phyloP scores from a whole-genome alignment of 257 asterid species.

The Ajuga chamaepitys region DNA sequence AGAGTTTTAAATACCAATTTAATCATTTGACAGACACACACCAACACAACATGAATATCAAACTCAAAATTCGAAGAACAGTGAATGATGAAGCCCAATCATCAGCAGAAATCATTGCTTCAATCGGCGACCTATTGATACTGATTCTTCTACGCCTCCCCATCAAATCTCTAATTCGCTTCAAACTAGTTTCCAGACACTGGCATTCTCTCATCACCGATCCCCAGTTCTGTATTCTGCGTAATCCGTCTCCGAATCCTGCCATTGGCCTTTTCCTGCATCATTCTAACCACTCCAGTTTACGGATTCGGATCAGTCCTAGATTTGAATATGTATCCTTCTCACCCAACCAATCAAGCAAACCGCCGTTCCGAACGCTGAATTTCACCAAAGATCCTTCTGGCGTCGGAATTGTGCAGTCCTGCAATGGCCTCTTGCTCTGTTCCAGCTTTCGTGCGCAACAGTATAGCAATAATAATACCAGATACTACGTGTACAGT shows the following conservation, averaged over 20 bases:
- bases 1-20: not conserved
- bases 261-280: constrained; percentile 12
- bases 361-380: too few relatives aligned
- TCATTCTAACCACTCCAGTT: too few relatives aligned
- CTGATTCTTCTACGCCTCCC: too few relatives aligned
- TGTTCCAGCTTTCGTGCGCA: not conserved
- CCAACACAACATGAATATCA: constrained; percentile 11
- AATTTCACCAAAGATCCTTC: not conserved
- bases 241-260: constrained; percentile 10
- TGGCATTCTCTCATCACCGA: constrained; percentile 29
- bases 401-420: constrained; percentile 17
- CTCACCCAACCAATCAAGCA: not conserved
- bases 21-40: too few relatives aligned
- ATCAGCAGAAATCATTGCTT: constrained; percentile 12
- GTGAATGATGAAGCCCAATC: too few relatives aligned
- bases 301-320: not conserved
- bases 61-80: not conserved
- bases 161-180: too few relatives aligned
- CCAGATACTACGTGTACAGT: constrained; percentile 21
- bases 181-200: too few relatives aligned
- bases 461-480: too few relatives aligned
- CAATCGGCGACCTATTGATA: constrained; percentile 27
- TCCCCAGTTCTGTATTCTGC: constrained; percentile 2
- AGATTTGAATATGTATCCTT: constrained; percentile 14
- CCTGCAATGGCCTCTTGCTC: constrained; percentile 36